Percentiles rank a stretch among this genome's conserved stretches.
Conservation (phyloP, 441 rosid species). For the Brassica balearica region DNA sequence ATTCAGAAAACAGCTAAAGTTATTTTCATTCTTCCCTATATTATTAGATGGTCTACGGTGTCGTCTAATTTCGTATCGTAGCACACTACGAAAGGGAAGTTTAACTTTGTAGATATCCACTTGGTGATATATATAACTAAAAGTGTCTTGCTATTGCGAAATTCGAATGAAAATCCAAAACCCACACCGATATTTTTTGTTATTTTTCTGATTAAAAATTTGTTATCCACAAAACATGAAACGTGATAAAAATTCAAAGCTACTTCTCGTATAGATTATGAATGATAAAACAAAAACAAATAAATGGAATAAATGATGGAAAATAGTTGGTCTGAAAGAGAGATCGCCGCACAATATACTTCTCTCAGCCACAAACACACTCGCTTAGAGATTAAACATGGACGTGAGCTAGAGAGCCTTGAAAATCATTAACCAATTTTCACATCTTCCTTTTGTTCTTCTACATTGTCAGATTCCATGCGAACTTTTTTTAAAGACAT, state of each 20-base stretch:
- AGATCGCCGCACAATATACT: slow-evolving; percentile 31
- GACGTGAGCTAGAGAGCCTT: slow-evolving; percentile 27
- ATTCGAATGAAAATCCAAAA: slow-evolving; percentile 28
- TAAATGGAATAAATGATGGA: slow-evolving; percentile 8
- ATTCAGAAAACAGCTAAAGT: background rate
- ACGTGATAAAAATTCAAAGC: slow-evolving; percentile 26
- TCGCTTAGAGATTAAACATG: slow-evolving; percentile 32
- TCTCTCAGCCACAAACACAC: slow-evolving; percentile 33
- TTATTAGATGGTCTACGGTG: background rate
- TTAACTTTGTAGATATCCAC: slow-evolving; percentile 2
- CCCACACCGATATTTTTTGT: background rate
- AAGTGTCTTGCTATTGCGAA: slow-evolving; percentile 21
- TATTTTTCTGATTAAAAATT: background rate
- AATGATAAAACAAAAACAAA: background rate
- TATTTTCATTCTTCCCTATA: background rate
- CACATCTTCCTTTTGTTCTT: background rate
- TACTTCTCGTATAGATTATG: slow-evolving; percentile 15
- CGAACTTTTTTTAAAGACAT: slow-evolving; percentile 2
- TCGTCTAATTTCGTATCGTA: background rate
- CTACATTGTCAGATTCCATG: slow-evolving; percentile 8
- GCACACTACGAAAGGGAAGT: background rate
- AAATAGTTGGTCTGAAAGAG: slow-evolving; percentile 36
- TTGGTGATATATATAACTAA: slow-evolving; percentile 14
- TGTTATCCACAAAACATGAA: slow-evolving; percentile 23
- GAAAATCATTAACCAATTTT: slow-evolving; percentile 8